Percentiles rank a stretch among this genome's conserved stretches.
Conservation (phyloP, 352 stramenopile genomes). For the Phytopythium boreale region DNA sequence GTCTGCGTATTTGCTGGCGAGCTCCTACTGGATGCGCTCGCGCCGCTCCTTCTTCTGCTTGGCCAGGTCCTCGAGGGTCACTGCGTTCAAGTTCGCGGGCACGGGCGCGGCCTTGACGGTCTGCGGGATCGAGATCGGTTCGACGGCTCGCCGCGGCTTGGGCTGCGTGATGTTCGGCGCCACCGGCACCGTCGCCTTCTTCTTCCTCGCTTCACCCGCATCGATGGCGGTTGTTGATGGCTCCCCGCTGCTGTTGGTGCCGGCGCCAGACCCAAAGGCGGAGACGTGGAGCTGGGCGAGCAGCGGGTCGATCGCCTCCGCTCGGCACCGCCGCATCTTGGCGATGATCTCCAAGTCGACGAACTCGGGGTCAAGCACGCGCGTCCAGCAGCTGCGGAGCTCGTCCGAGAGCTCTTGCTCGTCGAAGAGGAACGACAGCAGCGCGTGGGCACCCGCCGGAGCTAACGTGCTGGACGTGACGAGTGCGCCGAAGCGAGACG, state of each 20-base stretch:
- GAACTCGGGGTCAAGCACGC: constrained; percentile 81
- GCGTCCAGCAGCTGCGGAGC: constrained; percentile 78
- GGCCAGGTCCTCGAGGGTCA: constrained; percentile 43
- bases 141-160: constrained; percentile 53
- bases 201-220: constrained; percentile 20
- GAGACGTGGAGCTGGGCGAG: constrained; percentile 62
- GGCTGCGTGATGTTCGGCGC: constrained; percentile 88
- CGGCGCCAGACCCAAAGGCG: constrained; percentile 45
- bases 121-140: constrained; percentile 79
- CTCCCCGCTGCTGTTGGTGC: neutral
- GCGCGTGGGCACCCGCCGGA: constrained; percentile 83
- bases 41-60: constrained; percentile 60
- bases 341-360: constrained; percentile 71
- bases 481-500: constrained; percentile 56
- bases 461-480: constrained; percentile 50
- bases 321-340: constrained; percentile 50
- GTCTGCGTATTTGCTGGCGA: constrained; percentile 75
- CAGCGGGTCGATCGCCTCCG: constrained; percentile 28
- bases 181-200: constrained; percentile 56
- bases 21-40: constrained; percentile 47
- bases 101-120: constrained; percentile 71
- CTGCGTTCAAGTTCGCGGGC: constrained; percentile 54
- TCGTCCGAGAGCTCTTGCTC: constrained; percentile 50
- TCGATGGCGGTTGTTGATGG: neutral
- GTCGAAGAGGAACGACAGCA: constrained; percentile 88